Conservation (phyloP, 768 basidiomycete genomes). For the Cystofilobasidium bisporidii region DNA sequence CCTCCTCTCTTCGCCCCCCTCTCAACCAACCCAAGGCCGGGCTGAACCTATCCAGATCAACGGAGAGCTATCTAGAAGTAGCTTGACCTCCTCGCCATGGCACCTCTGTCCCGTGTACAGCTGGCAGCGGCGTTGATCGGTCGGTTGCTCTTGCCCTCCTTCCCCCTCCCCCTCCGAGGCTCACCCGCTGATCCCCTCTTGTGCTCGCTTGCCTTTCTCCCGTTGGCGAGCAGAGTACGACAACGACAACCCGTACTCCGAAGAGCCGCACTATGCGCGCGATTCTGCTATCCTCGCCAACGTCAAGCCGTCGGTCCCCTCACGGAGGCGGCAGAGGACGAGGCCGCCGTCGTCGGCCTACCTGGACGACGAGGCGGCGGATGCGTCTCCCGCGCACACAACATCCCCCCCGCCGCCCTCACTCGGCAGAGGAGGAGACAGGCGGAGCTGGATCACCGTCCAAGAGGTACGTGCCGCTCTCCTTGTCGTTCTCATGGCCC, state of each 20-base stretch:
- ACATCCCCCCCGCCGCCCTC: neutral
- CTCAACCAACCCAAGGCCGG: too few species aligned
- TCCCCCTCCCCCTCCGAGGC: neutral
- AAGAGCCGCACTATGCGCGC: constrained; percentile 10
- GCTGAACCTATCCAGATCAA: too few species aligned
- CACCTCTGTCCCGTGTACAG: constrained; percentile 19
- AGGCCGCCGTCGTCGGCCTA: neutral
- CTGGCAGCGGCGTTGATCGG: constrained; percentile 27
- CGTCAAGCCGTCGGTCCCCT: neutral
- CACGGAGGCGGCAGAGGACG: neutral
- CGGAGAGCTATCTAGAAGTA: neutral
- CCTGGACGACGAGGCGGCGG: neutral
- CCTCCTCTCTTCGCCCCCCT: too few species aligned
- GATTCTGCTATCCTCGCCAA: constrained; percentile 25
- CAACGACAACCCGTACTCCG: constrained; percentile 18
- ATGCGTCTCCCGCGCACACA: neutral
- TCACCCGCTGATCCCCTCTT: neutral
- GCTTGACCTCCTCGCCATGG: neutral
- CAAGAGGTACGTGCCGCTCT: neutral
- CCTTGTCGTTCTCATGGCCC: too few species aligned
- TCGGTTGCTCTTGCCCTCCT: neutral
- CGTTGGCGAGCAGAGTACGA: constrained; percentile 27
- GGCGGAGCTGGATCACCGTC: neutral
- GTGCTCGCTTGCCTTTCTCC: neutral
- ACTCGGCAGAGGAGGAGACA: neutral